Evolutionary conservation across 2,329 filamentous ascomycete species (phyloP), one percentile per base, ranked within the genome.

Genomic region (Fusarium udum): DNA sequence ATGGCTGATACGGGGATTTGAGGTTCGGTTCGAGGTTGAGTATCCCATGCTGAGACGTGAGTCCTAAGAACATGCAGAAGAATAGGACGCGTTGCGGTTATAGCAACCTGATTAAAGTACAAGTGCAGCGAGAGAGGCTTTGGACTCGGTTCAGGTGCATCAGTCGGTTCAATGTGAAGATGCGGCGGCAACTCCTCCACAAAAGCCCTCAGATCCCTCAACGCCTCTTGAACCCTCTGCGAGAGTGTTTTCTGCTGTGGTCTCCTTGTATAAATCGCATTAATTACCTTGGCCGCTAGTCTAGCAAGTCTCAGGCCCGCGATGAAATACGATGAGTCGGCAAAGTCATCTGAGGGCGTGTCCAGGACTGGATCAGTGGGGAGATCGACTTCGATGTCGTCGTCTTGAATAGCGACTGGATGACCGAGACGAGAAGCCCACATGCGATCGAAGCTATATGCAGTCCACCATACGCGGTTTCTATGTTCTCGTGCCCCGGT

Each of bases 351-450:
- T 1, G 73, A 69, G 0, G 79, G 55, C 1, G 51, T 58, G 11
- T 40, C 78, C 3, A 84, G 43, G 2, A 78, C 72, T 1, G 79
- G 75, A 18, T 82, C 79, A 0, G 82, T 83, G 0, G 85, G 85
- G 11, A 84, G 72, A 32, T 85, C 82, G 9, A 85, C 83, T 37
- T 84, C 79, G 8, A 87, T 87, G 24, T 86, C 86, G 40, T 85
- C 82, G 57, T 88, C 86, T 18, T 82, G 81, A 11, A 88, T 83
- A 43, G 85, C 84, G 12, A 85, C 82, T 0, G 86, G 85, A 31
- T 87, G 82, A 0, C 86, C 85, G 57, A 87, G 81, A 52, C 86
- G 85, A 0, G 85, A 84, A 7, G 84, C 84, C 82, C 83, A 86
- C 79, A 87, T 84, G 6, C 86, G 82, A 63, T 86, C 84, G 28